phyloP scores from a whole-genome alignment of 2,329 filamentous ascomycete species.

The Ophiostoma sp. region DNA sequence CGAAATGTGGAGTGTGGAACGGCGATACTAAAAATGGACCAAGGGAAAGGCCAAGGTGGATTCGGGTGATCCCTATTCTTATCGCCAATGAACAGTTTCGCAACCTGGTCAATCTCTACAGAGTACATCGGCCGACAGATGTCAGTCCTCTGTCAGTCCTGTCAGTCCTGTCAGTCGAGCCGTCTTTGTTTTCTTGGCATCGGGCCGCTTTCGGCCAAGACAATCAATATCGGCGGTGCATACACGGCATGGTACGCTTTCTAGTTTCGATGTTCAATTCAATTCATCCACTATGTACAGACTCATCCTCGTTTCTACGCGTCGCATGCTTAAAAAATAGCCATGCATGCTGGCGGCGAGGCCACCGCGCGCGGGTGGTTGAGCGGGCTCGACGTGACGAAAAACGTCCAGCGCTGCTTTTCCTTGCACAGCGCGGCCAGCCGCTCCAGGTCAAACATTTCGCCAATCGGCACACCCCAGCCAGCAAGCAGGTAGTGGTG shows the following conservation, averaged over 20 bases:
- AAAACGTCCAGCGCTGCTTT: constrained; percentile 20
- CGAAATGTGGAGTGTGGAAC: not conserved
- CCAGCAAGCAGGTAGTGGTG: constrained; percentile 20
- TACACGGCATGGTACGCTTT: too few relatives aligned
- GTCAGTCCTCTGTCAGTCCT: too few relatives aligned
- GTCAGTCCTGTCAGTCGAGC: too few relatives aligned
- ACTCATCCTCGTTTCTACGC: not conserved
- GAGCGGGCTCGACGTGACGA: constrained; percentile 21
- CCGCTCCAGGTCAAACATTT: constrained; percentile 24
- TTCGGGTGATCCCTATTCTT: not conserved
- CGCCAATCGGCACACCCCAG: constrained; percentile 26
- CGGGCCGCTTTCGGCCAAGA: constrained; percentile 1
- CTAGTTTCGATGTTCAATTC: not conserved
- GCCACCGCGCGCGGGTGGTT: constrained; percentile 19
- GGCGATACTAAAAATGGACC: not conserved
- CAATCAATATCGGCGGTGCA: not conserved
- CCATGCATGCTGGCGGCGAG: constrained; percentile 17
- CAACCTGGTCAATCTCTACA: not conserved
- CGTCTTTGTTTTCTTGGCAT: not conserved
- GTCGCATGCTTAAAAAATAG: not conserved
- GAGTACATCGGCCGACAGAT: too few relatives aligned
- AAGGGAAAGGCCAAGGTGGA: not conserved
- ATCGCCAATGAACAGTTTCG: not conserved
- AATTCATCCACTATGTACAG: not conserved
- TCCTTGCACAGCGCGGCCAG: constrained; percentile 20